Evolutionary conservation across 78 protist genomes (phyloP).

Genomic region (Parvularia atlantis): DNA sequence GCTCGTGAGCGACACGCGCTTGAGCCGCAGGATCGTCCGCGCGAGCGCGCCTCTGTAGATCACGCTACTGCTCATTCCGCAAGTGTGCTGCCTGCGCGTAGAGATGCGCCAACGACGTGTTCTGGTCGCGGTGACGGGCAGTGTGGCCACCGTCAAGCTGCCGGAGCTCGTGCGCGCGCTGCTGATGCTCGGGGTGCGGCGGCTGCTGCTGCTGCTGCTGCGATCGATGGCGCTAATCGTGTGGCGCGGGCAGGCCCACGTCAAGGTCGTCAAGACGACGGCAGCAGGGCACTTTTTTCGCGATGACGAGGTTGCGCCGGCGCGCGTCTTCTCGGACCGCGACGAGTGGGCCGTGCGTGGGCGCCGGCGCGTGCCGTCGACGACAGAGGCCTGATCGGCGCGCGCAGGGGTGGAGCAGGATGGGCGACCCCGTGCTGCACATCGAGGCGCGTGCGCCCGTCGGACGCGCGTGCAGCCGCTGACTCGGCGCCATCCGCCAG

Average conservation of each 20-base stretch:
- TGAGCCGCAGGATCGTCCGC: too few species aligned
- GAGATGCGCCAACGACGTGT: too few species aligned
- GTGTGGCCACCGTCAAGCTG: slow-evolving; percentile 60
- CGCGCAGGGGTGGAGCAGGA: slow-evolving; percentile 8
- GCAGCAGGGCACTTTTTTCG: slow-evolving; percentile 35
- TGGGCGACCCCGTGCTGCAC: slow-evolving; percentile 59
- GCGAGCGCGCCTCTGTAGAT: too few species aligned
- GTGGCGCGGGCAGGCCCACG: neutral
- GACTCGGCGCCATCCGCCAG: neutral
- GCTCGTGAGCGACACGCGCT: too few species aligned
- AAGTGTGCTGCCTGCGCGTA: too few species aligned
- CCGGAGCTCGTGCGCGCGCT: slow-evolving; percentile 11
- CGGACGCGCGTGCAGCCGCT: neutral
- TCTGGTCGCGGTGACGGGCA: slow-evolving; percentile 43
- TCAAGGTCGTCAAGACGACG: slow-evolving; percentile 30
- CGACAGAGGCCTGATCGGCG: too few species aligned
- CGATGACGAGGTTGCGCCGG: neutral
- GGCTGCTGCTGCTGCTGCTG: slow-evolving; percentile 11
- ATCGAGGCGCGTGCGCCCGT: slow-evolving; percentile 15
- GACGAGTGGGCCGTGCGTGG: slow-evolving; percentile 53
- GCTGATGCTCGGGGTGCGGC: too few species aligned
- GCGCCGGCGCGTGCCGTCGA: neutral
- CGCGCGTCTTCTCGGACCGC: slow-evolving; percentile 16
- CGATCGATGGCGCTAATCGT: neutral
- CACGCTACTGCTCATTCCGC: too few species aligned